Percentiles rank a stretch among this genome's conserved stretches.
Evolutionary conservation across 345 rosid genomes (phyloP).

Genomic region (Citropsis articulata): DNA sequence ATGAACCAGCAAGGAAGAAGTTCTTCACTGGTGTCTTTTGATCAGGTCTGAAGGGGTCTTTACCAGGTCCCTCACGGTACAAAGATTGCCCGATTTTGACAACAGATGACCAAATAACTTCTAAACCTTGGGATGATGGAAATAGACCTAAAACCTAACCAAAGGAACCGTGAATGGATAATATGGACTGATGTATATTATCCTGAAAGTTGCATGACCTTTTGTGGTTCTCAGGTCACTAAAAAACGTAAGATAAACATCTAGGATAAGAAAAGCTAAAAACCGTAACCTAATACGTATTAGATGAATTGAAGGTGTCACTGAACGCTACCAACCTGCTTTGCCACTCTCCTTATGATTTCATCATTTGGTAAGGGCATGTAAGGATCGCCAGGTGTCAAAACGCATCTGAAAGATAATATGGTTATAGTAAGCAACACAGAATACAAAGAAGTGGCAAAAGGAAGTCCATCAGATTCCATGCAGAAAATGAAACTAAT

Average conservation of each 20-base stretch:
- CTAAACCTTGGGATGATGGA: conserved; percentile 87
- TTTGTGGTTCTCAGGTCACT: neutral
- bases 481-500: neutral
- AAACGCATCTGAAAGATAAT: conserved; percentile 63
- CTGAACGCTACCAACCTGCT: conserved; percentile 55
- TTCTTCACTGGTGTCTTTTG: conserved; percentile 90
- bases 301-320: neutral
- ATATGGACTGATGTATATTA: neutral
- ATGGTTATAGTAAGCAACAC: conserved; percentile 8
- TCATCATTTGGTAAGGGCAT: conserved; percentile 83
- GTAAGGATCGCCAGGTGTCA: conserved; percentile 96
- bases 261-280: neutral
- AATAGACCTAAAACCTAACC: conserved; percentile 71
- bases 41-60: conserved; percentile 97
- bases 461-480: neutral
- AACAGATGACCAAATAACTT: conserved; percentile 89
- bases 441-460: neutral
- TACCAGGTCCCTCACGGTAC: conserved; percentile 93
- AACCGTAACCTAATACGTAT: no score
- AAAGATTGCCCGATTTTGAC: conserved; percentile 93
- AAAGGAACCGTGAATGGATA: neutral
- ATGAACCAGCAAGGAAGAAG: conserved; percentile 94
- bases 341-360: conserved; percentile 77
- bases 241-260: neutral
- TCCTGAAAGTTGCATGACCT: neutral